phyloP scores from a whole-genome alignment of 1,284 basidiomycete genomes.

The Stereum hirsutum region DNA sequence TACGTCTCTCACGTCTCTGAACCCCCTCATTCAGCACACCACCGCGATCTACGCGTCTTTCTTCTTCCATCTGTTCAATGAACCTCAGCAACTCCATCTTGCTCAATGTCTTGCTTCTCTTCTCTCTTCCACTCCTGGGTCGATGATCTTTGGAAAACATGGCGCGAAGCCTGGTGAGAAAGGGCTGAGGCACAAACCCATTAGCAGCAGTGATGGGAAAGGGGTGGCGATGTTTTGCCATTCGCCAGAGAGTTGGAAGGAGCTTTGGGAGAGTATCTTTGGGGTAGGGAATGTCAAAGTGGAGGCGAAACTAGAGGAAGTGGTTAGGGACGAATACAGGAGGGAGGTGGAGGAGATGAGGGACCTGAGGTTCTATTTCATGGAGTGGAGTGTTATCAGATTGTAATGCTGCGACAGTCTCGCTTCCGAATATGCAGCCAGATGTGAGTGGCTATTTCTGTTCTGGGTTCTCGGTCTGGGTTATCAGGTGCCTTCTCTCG shows the following conservation, averaged over 20 bases:
- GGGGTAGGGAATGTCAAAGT: conserved; percentile 17
- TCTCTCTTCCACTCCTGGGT: conserved; percentile 22
- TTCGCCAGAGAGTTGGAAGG: conserved; percentile 20
- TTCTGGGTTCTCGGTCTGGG: too few relatives aligned
- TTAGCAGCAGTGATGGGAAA: too few relatives aligned
- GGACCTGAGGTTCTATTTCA: not conserved
- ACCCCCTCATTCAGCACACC: conserved; percentile 29
- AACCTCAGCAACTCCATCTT: conserved; percentile 25
- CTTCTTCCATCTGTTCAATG: conserved; percentile 38
- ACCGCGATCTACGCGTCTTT: conserved; percentile 32
- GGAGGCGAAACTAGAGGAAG: not conserved
- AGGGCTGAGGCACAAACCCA: too few relatives aligned
- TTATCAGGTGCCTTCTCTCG: too few relatives aligned
- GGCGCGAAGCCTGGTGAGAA: conserved; percentile 2
- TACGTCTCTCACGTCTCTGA: conserved; percentile 28
- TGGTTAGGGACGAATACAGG: not conserved
- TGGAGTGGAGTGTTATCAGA: conserved; percentile 3
- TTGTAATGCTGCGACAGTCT: too few relatives aligned
- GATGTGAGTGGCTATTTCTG: too few relatives aligned
- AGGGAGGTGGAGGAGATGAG: not conserved
- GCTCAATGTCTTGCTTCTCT: conserved; percentile 29
- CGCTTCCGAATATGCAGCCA: too few relatives aligned
- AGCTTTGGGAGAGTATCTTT: conserved; percentile 25
- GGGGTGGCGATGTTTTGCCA: too few relatives aligned
- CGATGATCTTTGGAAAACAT: conserved; percentile 23